Percentiles rank a stretch among this genome's conserved stretches.
Conservation (phyloP, 1,284 basidiomycete species). For the Anthracocystis panici-leucophaei region DNA sequence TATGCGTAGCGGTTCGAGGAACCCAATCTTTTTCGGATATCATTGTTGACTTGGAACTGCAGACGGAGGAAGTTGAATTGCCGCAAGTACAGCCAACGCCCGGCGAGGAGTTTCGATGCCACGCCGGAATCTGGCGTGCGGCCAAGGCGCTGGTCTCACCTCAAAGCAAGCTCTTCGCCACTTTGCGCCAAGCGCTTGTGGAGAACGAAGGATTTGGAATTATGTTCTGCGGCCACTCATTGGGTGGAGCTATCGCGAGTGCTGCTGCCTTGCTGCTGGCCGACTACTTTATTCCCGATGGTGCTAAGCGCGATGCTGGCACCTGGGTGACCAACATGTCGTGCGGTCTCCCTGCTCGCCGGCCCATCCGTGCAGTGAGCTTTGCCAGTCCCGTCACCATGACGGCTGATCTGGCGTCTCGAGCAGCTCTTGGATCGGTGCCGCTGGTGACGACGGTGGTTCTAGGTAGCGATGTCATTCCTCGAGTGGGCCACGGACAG, state of each 20-base stretch:
- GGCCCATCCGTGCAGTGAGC: conserved; percentile 64
- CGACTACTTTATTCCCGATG: conserved; percentile 58
- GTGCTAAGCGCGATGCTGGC: conserved; percentile 44
- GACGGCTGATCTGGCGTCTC: conserved; percentile 53
- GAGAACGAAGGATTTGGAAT: conserved; percentile 64
- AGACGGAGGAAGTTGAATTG: conserved; percentile 62
- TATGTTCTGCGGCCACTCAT: conserved; percentile 66
- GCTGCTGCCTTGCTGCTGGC: conserved; percentile 63
- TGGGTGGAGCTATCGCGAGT: conserved; percentile 67
- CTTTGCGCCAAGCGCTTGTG: conserved; percentile 53
- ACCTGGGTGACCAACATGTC: conserved; percentile 59
- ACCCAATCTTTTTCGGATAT: conserved; percentile 68
- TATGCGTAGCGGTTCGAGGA: conserved; percentile 66
- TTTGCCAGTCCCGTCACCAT: conserved; percentile 68
- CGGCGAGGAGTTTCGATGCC: conserved; percentile 57
- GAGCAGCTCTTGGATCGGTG: conserved; percentile 56
- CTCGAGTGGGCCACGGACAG: conserved; percentile 66
- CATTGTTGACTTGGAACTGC: conserved; percentile 67
- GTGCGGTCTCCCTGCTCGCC: conserved; percentile 58
- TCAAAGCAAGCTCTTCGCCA: conserved; percentile 60
- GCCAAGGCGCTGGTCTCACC: conserved; percentile 59
- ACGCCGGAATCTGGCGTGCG: conserved; percentile 66
- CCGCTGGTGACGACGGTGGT: conserved; percentile 65
- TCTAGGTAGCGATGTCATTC: conserved; percentile 64
- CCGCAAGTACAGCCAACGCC: conserved; percentile 51